Conservation (phyloP, 140 eudicot species). For the Stevia rebaudiana region DNA sequence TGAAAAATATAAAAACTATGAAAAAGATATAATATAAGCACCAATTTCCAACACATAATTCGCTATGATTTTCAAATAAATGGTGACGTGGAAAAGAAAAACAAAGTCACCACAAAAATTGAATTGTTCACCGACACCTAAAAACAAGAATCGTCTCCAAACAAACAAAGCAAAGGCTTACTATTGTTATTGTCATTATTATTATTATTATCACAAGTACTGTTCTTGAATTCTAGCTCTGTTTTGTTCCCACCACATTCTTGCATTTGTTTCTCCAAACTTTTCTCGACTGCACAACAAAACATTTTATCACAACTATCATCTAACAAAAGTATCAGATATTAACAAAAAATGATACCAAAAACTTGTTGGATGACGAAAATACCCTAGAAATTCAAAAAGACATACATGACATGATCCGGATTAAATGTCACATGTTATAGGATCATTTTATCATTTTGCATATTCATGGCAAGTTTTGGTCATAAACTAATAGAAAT, state of each 20-base stretch:
- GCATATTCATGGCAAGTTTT: neutral
- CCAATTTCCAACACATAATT: constrained; percentile 8
- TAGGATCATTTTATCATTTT: neutral
- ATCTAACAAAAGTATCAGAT: neutral
- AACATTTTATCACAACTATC: neutral
- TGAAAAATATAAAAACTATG: neutral
- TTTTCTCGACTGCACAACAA: constrained; percentile 67
- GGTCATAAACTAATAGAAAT: no score
- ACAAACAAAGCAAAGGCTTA: neutral
- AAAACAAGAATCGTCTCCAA: constrained; percentile 7
- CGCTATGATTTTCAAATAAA: constrained; percentile 21
- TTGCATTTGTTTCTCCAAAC: constrained; percentile 76
- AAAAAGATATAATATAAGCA: constrained; percentile 12
- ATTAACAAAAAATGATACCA: neutral
- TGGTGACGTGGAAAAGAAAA: constrained; percentile 20
- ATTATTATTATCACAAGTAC: constrained; percentile 42
- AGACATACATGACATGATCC: neutral
- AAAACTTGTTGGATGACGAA: neutral
- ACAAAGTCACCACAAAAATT: constrained; percentile 28
- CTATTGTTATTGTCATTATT: constrained; percentile 16
- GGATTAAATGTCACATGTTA: neutral
- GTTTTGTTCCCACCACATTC: constrained; percentile 88
- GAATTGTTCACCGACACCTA: constrained; percentile 14
- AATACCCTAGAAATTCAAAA: neutral
- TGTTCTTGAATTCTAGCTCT: constrained; percentile 72